Percentiles rank a stretch among this genome's conserved stretches.
phyloP scores from a whole-genome alignment of 306 rosid genomes.

The Castanea sativa region DNA sequence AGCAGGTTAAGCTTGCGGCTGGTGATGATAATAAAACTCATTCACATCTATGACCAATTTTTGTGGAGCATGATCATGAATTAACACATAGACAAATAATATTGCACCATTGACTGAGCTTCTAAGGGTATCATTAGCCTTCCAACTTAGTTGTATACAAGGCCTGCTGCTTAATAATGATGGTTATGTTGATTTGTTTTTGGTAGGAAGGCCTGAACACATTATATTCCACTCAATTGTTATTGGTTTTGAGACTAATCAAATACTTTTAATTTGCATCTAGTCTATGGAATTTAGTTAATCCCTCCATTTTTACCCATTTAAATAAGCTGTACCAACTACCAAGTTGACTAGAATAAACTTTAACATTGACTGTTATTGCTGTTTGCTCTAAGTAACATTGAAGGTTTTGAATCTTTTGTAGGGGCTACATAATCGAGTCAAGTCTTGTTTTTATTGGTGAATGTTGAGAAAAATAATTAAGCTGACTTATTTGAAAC shows the following conservation, averaged over 20 bases:
- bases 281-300: not conserved
- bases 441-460: not conserved
- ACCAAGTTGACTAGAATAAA: not conserved
- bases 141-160: not conserved
- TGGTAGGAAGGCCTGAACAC: not conserved
- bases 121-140: not conserved
- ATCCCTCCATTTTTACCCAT: not conserved
- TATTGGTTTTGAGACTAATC: not conserved
- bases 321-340: not conserved
- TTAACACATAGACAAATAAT: not conserved
- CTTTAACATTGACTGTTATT: not conserved
- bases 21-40: not conserved
- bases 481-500: too few species aligned
- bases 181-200: not conserved
- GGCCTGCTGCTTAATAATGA: not conserved
- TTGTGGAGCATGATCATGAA: not conserved
- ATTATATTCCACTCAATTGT: not conserved
- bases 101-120: not conserved
- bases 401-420: not conserved
- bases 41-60: not conserved
- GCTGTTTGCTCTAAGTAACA: not conserved
- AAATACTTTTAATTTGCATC: not conserved
- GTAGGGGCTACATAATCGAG: not conserved
- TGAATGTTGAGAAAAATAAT: not conserved
- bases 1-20: not conserved